Evolutionary conservation across 331 rosid species (phyloP), one percentile per base, ranked within the genome.

Genomic region (Pyrus hybrid): DNA sequence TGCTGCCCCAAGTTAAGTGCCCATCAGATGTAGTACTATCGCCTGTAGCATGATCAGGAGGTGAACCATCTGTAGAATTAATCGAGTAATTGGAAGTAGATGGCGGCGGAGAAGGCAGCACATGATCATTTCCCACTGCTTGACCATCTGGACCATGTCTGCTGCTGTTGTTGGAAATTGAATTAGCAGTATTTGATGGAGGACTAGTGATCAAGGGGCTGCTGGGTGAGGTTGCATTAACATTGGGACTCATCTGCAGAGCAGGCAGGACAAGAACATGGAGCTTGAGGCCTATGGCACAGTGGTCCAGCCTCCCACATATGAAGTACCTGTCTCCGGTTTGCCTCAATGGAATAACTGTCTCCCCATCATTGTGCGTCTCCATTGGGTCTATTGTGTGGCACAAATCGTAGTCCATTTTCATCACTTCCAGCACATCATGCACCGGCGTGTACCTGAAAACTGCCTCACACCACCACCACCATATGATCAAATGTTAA

Each of bases 361-460:
- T 88, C 63, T 87, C 87, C 28, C 97, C 96, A 6, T 68, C 79
- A 41, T 78, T 77, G 76, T 90, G 70, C 9, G 93, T 70, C 17
- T 67, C 76, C 3, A 87, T 37, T 21, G 97, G 88, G 61, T 82
- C 72, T n/a, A 80, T 35, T n/a, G 88, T 77, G 20, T 60, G 77
- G 71, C 98, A 93, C 71, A 13, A 72, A 65, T 70, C 74, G 79
- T 82, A 91, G 28, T 90, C 98, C 21, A 29, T 57, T 28, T 78
- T 62, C 81, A 71, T 63, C 30, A 93, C 95, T 66, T 93, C 98
- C 70, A 89, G 75, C 61, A 91, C 91, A 51, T 93, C 97, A 62
- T 89, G 88, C 29, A 78, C 63, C 76, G 97, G 95, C 74, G 91
- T 83, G 86, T 93, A 93, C 2, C 41, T 17, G 80, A 93, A 93